phyloP scores from a whole-genome alignment of 768 basidiomycete genomes.

The Jaapia argillacea region DNA sequence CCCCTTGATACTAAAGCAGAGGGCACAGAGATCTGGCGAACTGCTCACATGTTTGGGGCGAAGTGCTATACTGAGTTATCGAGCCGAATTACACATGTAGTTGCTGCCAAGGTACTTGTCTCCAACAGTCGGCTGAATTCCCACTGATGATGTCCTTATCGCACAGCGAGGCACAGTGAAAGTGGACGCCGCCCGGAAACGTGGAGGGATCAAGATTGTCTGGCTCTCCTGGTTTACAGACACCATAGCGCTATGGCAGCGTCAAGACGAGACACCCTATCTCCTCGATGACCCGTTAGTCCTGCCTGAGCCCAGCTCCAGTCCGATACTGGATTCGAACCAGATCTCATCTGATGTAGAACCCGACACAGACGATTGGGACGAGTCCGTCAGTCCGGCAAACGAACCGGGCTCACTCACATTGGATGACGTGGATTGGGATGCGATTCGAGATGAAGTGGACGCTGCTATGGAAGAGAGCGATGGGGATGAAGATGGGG shows the following conservation, averaged over 20 bases:
- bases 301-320: constrained; percentile 28
- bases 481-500: constrained; percentile 47
- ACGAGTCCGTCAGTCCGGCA: constrained; percentile 16
- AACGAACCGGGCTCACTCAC: constrained; percentile 26
- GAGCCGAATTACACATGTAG: constrained; percentile 73
- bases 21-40: constrained; percentile 74
- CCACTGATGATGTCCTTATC: neutral
- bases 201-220: constrained; percentile 75
- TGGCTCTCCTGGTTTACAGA: constrained; percentile 87
- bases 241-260: constrained; percentile 80
- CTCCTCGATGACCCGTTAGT: constrained; percentile 52
- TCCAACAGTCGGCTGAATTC: constrained; percentile 7
- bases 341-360: constrained; percentile 59
- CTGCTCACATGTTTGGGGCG: constrained; percentile 86
- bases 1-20: constrained; percentile 80
- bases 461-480: constrained; percentile 82
- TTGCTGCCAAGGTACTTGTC: constrained; percentile 68
- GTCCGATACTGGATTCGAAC: constrained; percentile 35
- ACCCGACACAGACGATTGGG: constrained; percentile 59
- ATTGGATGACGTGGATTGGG: constrained; percentile 66
- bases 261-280: constrained; percentile 72
- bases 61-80: constrained; percentile 62
- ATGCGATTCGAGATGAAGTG: constrained; percentile 77
- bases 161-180: constrained; percentile 81
- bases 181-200: constrained; percentile 71